Base-by-base conservation (phyloP, 1,284 basidiomycete species). In the Ustilago tritici region DNA sequence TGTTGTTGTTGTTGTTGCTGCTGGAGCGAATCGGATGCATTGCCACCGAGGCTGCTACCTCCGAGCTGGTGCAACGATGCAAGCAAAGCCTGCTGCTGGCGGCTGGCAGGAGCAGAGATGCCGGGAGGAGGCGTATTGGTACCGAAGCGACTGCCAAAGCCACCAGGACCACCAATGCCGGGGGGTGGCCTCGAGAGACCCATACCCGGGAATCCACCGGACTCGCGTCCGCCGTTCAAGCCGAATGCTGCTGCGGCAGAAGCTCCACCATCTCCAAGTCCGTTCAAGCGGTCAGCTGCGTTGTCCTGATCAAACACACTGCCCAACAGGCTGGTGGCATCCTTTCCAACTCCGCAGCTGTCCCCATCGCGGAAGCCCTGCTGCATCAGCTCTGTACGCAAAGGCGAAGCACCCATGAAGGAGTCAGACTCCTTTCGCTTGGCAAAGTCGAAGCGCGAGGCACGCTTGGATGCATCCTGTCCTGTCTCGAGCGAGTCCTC, bases 401-500 rank as follows among this genome's bases (percentile, higher is more conserved):
- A 55, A 4, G 74, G 74, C 23, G 78, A 76, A 19, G 59, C 69
- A n/a, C 55, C 53, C 41, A 63, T 64, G 65, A 81, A 71, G 12
- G 70, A 69, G 32, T 74, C 77, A 38, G 74, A 76, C 65, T 80
- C 81, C 64, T 78, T 80, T 12, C 79, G 68, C 66, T 79, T 82
- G 47, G 82, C 80, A 69, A 83, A 83, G 40, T 77, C 82, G 60
- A 83, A 83, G 35, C 82, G 73, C 38, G 74, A 78, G 5, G 79
- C 79, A 31, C 77, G 69, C 63, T 76, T 78, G 17, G 67, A 62
- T 19, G 62, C 70, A 47, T 70, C 76, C 9, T 46, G 56, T 23
- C 61, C 65, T 0, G 28, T 40, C 10, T 78, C 76, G 32, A 54
- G 61, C 17, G 58, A 50, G 15, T 73, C 80, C n/a, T 70, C 72